Evolutionary conservation across 176 grass and related monocot species (phyloP).

Genomic region (Carex scoparia): DNA sequence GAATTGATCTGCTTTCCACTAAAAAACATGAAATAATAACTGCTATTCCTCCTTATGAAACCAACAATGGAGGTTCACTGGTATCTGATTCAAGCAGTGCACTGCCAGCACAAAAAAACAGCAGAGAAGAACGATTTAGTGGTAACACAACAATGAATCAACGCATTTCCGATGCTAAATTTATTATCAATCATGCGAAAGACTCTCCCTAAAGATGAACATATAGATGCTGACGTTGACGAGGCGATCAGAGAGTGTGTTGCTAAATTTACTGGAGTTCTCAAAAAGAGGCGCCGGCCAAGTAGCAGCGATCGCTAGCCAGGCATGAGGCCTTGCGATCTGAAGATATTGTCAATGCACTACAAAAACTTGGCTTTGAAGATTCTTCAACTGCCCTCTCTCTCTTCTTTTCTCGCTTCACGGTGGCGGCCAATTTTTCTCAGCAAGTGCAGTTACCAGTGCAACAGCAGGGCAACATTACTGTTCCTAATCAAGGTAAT

Average conservation of each 20-base stretch:
- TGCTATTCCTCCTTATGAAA: background rate
- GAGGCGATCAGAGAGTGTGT: background rate
- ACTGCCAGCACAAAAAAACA: background rate
- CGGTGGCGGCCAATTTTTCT: background rate
- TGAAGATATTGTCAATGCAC: background rate
- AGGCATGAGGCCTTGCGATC: background rate
- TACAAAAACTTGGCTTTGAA: background rate
- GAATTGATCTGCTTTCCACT: background rate
- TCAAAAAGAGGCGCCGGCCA: background rate
- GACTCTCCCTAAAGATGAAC: background rate
- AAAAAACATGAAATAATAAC: background rate
- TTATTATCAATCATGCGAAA: background rate
- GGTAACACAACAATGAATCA: background rate
- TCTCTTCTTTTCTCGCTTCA: background rate
- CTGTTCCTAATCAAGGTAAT: background rate
- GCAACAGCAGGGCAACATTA: background rate
- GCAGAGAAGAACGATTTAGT: background rate
- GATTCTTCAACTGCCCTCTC: background rate
- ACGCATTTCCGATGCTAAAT: background rate
- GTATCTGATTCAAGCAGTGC: background rate
- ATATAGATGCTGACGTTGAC: slow-evolving; percentile 1
- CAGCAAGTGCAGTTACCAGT: background rate
- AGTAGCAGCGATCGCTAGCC: background rate
- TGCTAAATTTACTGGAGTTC: background rate
- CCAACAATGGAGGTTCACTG: background rate